Evolutionary conservation across 116 monocot genomes (phyloP).

Genomic region (Cymodocea nodosa): DNA sequence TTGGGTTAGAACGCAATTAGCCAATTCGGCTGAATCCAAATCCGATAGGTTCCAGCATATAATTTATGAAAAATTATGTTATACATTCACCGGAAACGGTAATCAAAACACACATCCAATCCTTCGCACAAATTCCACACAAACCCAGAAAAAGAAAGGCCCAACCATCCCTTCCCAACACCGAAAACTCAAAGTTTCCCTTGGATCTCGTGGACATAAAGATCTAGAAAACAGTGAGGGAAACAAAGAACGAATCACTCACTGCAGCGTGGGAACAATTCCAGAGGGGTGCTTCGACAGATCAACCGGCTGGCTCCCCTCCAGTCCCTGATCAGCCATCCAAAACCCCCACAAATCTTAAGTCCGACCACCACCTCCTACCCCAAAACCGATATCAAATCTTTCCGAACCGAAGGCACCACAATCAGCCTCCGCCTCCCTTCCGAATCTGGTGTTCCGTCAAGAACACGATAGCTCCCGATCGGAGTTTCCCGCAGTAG

Average conservation of each 20-base stretch:
- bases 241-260: conserved; percentile 13
- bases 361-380: neutral
- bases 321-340: conserved; percentile 53
- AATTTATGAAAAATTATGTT: no score
- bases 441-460: neutral
- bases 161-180: neutral
- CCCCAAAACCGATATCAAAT: neutral
- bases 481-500: neutral
- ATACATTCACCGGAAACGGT: no score
- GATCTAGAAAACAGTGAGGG: neutral
- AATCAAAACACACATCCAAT: no score
- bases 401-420: neutral
- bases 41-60: no score
- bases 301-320: conserved; percentile 67
- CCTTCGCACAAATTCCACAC: no score
- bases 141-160: no score
- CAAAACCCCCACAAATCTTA: neutral
- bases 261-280: conserved; percentile 72
- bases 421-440: neutral
- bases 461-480: neutral
- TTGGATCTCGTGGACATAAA: neutral
- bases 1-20: no score
- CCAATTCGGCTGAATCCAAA: no score
- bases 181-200: neutral
- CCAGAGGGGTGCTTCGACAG: conserved; percentile 67